phyloP scores from a whole-genome alignment of 2,329 filamentous ascomycete species.

The Fusarium ambrosium region DNA sequence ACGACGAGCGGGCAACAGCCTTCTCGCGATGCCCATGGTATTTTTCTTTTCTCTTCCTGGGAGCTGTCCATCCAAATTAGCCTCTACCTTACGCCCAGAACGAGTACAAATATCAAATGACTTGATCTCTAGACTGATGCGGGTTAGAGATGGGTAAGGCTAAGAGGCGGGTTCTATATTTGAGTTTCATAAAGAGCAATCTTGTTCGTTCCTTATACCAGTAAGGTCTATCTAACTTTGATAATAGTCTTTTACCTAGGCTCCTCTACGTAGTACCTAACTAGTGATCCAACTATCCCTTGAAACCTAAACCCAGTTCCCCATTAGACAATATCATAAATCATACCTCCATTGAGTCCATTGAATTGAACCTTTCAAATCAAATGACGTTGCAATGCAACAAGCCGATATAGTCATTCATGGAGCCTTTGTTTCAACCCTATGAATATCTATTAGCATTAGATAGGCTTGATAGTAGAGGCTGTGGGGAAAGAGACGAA shows the following conservation, averaged over 20 bases:
- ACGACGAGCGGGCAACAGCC: conserved; percentile 90
- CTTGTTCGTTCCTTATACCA: neutral
- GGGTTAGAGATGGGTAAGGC: neutral
- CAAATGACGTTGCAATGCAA: neutral
- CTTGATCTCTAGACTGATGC: neutral
- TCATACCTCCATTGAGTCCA: neutral
- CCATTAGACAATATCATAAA: neutral
- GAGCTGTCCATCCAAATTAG: neutral
- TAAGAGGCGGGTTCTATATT: neutral
- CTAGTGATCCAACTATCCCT: neutral
- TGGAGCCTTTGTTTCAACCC: neutral
- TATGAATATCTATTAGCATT: neutral
- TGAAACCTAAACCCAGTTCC: neutral
- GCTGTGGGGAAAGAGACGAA: too few relatives aligned
- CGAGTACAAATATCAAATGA: neutral
- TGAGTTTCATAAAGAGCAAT: neutral
- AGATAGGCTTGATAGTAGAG: too few relatives aligned
- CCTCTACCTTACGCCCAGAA: neutral
- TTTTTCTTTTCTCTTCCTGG: neutral
- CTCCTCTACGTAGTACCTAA: neutral
- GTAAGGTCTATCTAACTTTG: neutral
- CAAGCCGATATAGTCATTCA: neutral
- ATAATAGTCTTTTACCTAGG: neutral
- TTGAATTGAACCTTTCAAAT: neutral
- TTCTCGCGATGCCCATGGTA: conserved; percentile 85